Evolutionary conservation across 1,284 basidiomycete genomes (phyloP), one percentile per base, ranked within the genome.

Genomic region (Papiliotrema laurentii): DNA sequence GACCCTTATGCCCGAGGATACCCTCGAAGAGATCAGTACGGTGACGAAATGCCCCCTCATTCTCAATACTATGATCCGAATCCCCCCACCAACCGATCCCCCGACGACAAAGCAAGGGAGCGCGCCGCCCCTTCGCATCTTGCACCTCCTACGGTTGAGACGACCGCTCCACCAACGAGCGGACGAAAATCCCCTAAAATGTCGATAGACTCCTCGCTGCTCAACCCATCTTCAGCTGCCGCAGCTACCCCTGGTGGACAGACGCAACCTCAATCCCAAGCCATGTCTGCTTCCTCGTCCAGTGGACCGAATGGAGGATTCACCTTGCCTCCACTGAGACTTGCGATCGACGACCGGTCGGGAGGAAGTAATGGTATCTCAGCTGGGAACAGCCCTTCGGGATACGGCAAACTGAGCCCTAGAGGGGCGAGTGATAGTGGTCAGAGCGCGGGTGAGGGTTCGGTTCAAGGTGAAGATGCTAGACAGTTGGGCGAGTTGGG

Each of bases 301-400:
- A 28, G 33, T 27, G 33, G 28, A 25, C 33, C 25, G 11, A 18
- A 28, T 6, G 48, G 45, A 7, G 50, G 55, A 2, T 18, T 66
- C 5, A 67, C 58, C 2, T 39, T 67, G 11, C 64, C 64, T 0
- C 63, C 64, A 4, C 42, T 67, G 16, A 42, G 62, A 40, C 35
- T 54, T 28, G 49, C 57, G 6, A 50, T 59, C 14, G 59, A 57
- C n/a, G 51, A 53, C 10, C 7, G 24, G 27, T 13, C 7, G 5
- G 45, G 37, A 6, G 22, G 9, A 7, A 13, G 7, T 14, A n/a
- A 5, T 7, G n/a, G 19, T 13, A 36, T 22, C 9, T 37, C 16
- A 10, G 5, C 7, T 10, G 22, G 24, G 6, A 35, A 5, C 19
- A 24, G 21, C 43, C 26, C 31, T 6, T 36, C 43, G 19, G 44